phyloP scores from a whole-genome alignment of 225 moss, liverwort and hornwort genomes.

The Lunularia cruciata region DNA sequence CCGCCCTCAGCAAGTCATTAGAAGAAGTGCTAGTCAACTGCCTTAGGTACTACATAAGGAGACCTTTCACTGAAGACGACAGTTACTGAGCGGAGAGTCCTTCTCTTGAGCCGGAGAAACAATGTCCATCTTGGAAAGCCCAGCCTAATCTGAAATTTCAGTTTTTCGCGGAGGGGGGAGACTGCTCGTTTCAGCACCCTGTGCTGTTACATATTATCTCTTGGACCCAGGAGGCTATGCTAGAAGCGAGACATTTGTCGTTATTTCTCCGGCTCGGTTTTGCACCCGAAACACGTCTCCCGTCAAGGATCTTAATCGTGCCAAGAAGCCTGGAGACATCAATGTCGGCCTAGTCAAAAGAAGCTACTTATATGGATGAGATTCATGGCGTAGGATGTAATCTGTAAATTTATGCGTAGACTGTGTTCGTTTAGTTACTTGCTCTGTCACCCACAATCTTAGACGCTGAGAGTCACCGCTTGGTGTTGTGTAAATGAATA shows the following conservation, averaged over 20 bases:
- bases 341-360: not conserved
- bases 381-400: constrained; percentile 11
- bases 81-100: constrained; percentile 58
- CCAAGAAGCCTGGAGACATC: constrained; percentile 2
- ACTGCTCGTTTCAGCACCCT: not conserved
- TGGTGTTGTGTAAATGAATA: not conserved
- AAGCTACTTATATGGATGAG: not conserved
- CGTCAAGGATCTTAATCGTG: not conserved
- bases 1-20: constrained; percentile 61
- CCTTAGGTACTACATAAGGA: constrained; percentile 73
- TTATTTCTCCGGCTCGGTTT: constrained; percentile 1
- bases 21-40: constrained; percentile 78
- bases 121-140: too few relatives aligned
- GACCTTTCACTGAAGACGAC: constrained; percentile 77
- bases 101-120: not conserved
- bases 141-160: too few relatives aligned
- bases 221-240: not conserved
- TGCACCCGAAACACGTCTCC: not conserved
- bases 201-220: not conserved
- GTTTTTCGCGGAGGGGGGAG: not conserved
- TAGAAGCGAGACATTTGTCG: not conserved
- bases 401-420: constrained; percentile 17
- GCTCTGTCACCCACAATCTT: not conserved
- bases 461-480: not conserved
- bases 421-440: constrained; percentile 2